These are phyloP conservation scores for Lachancea quebecensis DNA, from an alignment of 805 yeast genomes.

Conservation along the genomic window DNA sequence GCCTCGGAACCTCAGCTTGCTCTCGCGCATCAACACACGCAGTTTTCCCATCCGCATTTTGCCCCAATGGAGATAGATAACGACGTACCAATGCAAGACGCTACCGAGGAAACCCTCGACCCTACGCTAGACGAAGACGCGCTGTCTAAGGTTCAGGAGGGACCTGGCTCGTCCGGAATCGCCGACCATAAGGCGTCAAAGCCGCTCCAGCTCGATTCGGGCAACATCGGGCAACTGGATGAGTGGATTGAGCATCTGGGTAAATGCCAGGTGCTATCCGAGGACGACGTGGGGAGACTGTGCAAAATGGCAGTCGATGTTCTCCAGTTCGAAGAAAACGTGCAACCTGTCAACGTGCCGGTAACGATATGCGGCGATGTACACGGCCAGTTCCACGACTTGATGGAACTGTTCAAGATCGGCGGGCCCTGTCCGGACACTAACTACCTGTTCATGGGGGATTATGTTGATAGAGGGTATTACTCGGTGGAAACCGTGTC, in stretches of 20 bases:
- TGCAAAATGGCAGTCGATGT: conserved; percentile 92
- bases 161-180: conserved; percentile 32
- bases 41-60: neutral
- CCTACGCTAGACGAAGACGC: conserved; percentile 30
- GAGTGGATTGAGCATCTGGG: conserved; percentile 78
- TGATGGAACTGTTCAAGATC: conserved; percentile 85
- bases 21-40: too few species aligned
- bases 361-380: conserved; percentile 97
- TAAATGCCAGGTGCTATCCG: conserved; percentile 74
- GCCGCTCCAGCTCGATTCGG: conserved; percentile 35
- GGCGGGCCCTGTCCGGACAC: conserved; percentile 94
- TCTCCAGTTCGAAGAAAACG: conserved; percentile 84
- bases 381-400: conserved; percentile 93
- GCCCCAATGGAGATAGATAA: conserved; percentile 64
- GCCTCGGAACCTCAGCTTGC: too few species aligned
- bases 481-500: conserved; percentile 84
- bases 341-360: conserved; percentile 91
- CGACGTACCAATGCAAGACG: conserved; percentile 83
- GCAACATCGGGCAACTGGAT: conserved; percentile 64
- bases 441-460: conserved; percentile 84
- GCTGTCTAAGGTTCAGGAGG: conserved; percentile 5
- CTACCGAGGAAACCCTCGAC: conserved; percentile 38
- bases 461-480: conserved; percentile 87
- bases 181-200: conserved; percentile 34
- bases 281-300: conserved; percentile 68